phyloP scores from a whole-genome alignment of 495 filamentous ascomycete genomes.

The Penicillium tannophilum region DNA sequence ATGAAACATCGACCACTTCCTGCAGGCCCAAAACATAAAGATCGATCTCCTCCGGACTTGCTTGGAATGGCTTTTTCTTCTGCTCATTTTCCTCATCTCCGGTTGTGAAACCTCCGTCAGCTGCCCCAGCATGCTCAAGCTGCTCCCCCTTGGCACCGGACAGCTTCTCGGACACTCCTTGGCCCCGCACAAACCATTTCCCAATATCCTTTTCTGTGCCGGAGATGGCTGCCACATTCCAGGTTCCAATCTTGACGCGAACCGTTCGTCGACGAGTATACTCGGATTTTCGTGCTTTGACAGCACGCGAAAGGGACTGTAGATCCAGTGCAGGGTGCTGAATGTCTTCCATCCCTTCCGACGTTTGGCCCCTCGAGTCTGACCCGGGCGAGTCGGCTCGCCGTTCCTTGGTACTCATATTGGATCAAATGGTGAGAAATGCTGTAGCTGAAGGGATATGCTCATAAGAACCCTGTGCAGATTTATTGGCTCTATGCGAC shows the following conservation, averaged over 20 bases:
- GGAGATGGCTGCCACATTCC: conserved; percentile 87
- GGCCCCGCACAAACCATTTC: conserved; percentile 79
- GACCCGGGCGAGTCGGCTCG: conserved; percentile 13
- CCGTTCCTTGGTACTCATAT: conserved; percentile 20
- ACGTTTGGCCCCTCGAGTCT: conserved; percentile 21
- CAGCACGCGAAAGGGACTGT: conserved; percentile 55
- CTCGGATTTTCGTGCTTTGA: conserved; percentile 73
- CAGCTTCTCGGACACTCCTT: conserved; percentile 64
- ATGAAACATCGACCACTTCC: conserved; percentile 85
- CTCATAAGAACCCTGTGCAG: neutral
- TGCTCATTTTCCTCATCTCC: conserved; percentile 8
- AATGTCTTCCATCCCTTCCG: conserved; percentile 28
- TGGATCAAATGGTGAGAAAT: neutral
- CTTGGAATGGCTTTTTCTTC: conserved; percentile 17
- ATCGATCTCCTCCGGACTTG: conserved; percentile 63
- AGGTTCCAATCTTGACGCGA: conserved; percentile 83
- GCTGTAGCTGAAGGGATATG: neutral
- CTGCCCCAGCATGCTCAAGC: conserved; percentile 22
- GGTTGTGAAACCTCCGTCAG: conserved; percentile 6
- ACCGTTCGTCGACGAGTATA: conserved; percentile 71
- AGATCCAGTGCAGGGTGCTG: conserved; percentile 31
- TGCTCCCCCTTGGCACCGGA: conserved; percentile 50
- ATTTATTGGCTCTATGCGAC: neutral
- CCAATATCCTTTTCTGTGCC: conserved; percentile 85
- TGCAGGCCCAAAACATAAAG: conserved; percentile 91